Conservation (phyloP, 805 yeast species). For the Brettanomyces nanus region DNA sequence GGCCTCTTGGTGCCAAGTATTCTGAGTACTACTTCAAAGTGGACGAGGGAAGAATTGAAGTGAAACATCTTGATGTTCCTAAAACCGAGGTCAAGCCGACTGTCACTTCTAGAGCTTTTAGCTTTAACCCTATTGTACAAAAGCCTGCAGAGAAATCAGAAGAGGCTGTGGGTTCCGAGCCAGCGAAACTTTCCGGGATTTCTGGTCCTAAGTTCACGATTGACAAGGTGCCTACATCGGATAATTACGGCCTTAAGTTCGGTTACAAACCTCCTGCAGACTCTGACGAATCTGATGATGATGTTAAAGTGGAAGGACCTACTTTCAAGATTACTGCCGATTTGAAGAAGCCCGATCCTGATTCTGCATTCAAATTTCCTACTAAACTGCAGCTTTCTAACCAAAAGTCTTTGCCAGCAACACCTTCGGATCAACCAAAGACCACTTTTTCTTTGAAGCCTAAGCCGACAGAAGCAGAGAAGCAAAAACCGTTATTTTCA, state of each 20-base stretch:
- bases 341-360: constrained; percentile 3
- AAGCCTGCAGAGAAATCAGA: constrained; percentile 22
- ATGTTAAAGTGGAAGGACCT: constrained; percentile 68
- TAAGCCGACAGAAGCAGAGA: constrained; percentile 4
- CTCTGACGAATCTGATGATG: constrained; percentile 46
- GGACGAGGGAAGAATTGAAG: constrained; percentile 18
- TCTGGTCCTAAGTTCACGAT: constrained; percentile 64
- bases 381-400: constrained; percentile 1
- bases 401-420: too few relatives aligned
- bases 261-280: constrained; percentile 27
- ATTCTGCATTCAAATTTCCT: constrained; percentile 18
- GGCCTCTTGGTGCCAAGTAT: constrained; percentile 51
- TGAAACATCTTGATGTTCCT: constrained; percentile 17
- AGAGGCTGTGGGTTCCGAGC: constrained; percentile 36
- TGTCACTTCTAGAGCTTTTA: constrained; percentile 3
- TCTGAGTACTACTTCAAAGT: constrained; percentile 40
- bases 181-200: constrained; percentile 58
- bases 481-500: not conserved
- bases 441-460: too few relatives aligned
- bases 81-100: constrained; percentile 15
- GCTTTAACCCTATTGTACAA: constrained; percentile 12
- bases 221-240: constrained; percentile 37
- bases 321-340: constrained; percentile 37
- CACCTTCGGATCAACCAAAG: too few relatives aligned
- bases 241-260: constrained; percentile 43